phyloP scores from a whole-genome alignment of 2,329 filamentous ascomycete species.

The Emergomyces pasteurianus region DNA sequence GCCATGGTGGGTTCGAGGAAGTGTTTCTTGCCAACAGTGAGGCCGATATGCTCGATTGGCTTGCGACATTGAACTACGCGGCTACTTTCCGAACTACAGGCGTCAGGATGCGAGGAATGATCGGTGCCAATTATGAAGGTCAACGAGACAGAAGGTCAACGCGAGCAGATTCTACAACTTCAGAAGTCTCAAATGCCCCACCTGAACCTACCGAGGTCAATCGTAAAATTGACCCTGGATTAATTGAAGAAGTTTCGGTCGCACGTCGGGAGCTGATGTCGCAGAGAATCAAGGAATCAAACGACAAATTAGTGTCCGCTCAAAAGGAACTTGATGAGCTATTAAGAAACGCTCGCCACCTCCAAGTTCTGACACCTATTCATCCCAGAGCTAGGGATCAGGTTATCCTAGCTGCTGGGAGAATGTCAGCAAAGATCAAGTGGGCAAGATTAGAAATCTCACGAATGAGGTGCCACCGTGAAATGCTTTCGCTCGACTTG shows the following conservation, averaged over 20 bases:
- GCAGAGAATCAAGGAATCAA: slow-evolving; percentile 69
- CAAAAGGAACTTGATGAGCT: slow-evolving; percentile 73
- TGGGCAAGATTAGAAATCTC: slow-evolving; percentile 93
- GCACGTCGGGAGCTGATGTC: slow-evolving; percentile 74
- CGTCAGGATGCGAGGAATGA: slow-evolving; percentile 76
- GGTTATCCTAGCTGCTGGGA: slow-evolving; percentile 70
- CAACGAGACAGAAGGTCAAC: slow-evolving; percentile 47
- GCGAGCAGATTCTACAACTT: slow-evolving; percentile 50
- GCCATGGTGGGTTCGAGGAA: slow-evolving; percentile 78
- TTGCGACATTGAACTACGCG: slow-evolving; percentile 91
- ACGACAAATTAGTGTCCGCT: slow-evolving; percentile 60
- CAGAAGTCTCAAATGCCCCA: slow-evolving; percentile 47
- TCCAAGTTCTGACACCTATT: slow-evolving; percentile 80
- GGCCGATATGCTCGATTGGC: slow-evolving; percentile 88
- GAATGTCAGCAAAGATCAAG: slow-evolving; percentile 76
- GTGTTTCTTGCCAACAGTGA: slow-evolving; percentile 84
- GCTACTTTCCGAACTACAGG: slow-evolving; percentile 87
- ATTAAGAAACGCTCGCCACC: slow-evolving; percentile 77
- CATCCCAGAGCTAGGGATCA: slow-evolving; percentile 81
- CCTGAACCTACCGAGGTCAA: slow-evolving; percentile 59
- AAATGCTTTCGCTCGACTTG: slow-evolving; percentile 74
- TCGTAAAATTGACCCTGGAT: slow-evolving; percentile 64
- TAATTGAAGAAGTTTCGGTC: slow-evolving; percentile 73
- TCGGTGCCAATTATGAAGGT: slow-evolving; percentile 74
- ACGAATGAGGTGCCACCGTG: slow-evolving; percentile 79